Base-by-base conservation (phyloP, 2,329 filamentous ascomycete genomes). In the Talaromyces sp. region DNA sequence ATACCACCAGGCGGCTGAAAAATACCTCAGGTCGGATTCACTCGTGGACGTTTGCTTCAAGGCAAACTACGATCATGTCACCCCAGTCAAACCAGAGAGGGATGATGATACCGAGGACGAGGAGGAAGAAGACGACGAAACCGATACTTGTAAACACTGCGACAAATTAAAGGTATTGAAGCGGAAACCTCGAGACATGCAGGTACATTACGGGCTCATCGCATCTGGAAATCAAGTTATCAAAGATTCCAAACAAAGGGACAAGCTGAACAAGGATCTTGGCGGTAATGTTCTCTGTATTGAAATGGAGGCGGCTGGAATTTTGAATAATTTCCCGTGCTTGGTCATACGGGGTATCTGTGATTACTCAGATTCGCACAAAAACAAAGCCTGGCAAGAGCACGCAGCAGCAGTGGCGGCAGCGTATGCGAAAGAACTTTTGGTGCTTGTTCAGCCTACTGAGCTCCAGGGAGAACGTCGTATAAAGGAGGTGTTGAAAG, bases 131-230 rank as follows among this genome's bases (percentile, higher is more conserved):
- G 40, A 19, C 29, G 51, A 53, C 15, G 19, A 7, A 54, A 36
- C 7, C 7, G 51, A 31, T 54, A 1, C 15, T 54, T 54, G 51
- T 54, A n/a, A 2, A 34, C 15, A 27, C 25, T 54, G 51, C 40
- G 40, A 45, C 8, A 45, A 45, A 54, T 34, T 29, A 11, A 34
- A 54, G 51, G 40, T 34, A 11, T 10, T 40, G 51, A 64, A 22
- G 4, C 31, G 17, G 51, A 58, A 15, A 27, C 4, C 8, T 51
- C 61, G 29, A 36, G 7, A 3, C 40, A 45, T 45, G 40, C 40
- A 19, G 5, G 40, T 73, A 40, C 72, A 73, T 68, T 72, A 73
- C 58, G 70, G 71, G 3, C 63, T 67, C 3, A 69, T 71, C 38
- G 69, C 62, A 25, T 71, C 70, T 6, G 69, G 60, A 11, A 70